A percentile compares a stretch with the other conserved stretches of the same genome.
These are phyloP conservation scores for Choanephora cucurbitarum DNA, from an alignment of 371 early-diverging fungal species.

Conservation along the genomic window DNA sequence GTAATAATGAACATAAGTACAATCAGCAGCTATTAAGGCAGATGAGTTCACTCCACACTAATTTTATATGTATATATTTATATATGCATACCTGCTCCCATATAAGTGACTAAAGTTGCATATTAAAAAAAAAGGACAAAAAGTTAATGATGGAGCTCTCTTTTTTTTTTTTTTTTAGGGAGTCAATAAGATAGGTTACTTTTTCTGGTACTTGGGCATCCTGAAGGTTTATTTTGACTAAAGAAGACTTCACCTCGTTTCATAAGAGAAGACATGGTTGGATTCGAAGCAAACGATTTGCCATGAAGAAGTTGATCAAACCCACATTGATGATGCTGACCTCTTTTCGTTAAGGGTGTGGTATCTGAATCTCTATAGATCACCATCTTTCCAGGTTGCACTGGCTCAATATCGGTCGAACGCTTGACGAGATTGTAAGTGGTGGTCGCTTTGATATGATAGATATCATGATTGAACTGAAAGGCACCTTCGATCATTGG, in stretches of 20 bases:
- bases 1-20: conserved; percentile 69
- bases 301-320: conserved; percentile 13
- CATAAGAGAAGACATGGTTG: neutral
- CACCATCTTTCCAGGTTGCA: conserved; percentile 42
- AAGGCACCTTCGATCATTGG: conserved; percentile 70
- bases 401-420: conserved; percentile 52
- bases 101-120: conserved; percentile 31
- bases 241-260: neutral
- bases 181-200: conserved; percentile 19
- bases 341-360: conserved; percentile 1
- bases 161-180: conserved; percentile 1
- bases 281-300: too few species aligned
- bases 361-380: conserved; percentile 73
- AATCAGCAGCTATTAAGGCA: conserved; percentile 83
- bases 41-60: too few species aligned
- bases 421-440: conserved; percentile 60
- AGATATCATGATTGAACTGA: conserved; percentile 52
- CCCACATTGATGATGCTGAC: conserved; percentile 19
- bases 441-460: conserved; percentile 61
- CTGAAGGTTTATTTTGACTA: conserved; percentile 3
- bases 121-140: conserved; percentile 1
- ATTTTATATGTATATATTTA: too few species aligned
- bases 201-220: conserved; percentile 26
- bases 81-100: conserved; percentile 34
- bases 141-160: neutral